These are phyloP conservation scores for Ganoderma leucocontextum DNA, from an alignment of 1,284 basidiomycete genomes.

Conservation along the genomic window DNA sequence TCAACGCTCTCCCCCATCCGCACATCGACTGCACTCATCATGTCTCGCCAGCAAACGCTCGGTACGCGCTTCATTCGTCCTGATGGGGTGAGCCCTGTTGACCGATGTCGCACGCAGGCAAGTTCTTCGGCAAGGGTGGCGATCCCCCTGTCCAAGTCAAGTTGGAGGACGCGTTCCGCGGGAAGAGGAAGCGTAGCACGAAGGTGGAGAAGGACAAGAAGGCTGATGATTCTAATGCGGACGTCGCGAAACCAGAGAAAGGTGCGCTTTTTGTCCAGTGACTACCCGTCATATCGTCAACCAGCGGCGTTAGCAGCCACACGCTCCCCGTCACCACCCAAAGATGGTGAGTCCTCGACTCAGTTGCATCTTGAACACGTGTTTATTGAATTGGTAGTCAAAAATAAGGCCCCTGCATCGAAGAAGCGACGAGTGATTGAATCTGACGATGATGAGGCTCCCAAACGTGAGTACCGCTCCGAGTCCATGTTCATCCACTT, in stretches of 20 bases:
- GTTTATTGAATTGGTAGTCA: neutral
- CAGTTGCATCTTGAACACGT: neutral
- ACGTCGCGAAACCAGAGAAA: constrained; percentile 11
- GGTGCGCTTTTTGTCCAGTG: constrained; percentile 10
- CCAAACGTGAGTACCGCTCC: constrained; percentile 24
- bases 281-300: neutral
- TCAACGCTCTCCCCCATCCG: constrained; percentile 17
- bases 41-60: constrained; percentile 78
- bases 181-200: constrained; percentile 52
- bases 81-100: neutral
- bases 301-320: constrained; percentile 46
- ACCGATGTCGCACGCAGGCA: constrained; percentile 49
- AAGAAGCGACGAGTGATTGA: constrained; percentile 50
- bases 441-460: constrained; percentile 60
- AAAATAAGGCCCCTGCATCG: constrained; percentile 25
- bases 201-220: constrained; percentile 41
- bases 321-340: constrained; percentile 46
- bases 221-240: constrained; percentile 23
- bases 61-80: constrained; percentile 48
- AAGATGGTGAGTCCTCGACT: constrained; percentile 30
- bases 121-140: constrained; percentile 78
- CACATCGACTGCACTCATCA: constrained; percentile 37
- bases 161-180: constrained; percentile 76
- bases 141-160: constrained; percentile 69
- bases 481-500: no score